Evolutionary conservation across 192 early-diverging fungal genomes (phyloP).

Genomic region (Helicostylum pulchrum): DNA sequence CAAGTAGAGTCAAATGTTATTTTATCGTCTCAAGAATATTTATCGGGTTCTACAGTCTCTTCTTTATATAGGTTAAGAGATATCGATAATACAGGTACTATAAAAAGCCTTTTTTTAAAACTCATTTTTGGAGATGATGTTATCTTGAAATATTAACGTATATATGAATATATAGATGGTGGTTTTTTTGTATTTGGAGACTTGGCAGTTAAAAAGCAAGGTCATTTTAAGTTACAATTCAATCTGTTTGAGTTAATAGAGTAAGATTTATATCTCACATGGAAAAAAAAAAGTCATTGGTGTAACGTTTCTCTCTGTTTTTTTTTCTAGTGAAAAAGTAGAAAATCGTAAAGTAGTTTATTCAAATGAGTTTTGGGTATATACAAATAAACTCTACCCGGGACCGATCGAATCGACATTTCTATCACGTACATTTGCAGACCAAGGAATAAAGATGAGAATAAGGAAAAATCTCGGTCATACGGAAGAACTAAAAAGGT

Average conservation of each 20-base stretch:
- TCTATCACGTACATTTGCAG: conserved; percentile 84
- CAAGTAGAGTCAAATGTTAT: conserved; percentile 4
- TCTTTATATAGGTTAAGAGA: conserved; percentile 86
- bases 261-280: conserved; percentile 33
- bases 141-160: neutral
- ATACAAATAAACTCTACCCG: conserved; percentile 87
- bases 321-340: conserved; percentile 67
- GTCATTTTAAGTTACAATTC: conserved; percentile 76
- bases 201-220: conserved; percentile 86
- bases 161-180: conserved; percentile 51
- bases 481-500: neutral
- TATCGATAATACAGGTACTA: conserved; percentile 60
- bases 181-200: conserved; percentile 97
- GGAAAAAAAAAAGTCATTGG: neutral
- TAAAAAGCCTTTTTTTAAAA: neutral
- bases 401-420: conserved; percentile 90
- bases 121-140: too few species aligned
- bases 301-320: conserved; percentile 42
- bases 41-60: conserved; percentile 56
- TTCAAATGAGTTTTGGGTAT: conserved; percentile 79
- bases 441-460: conserved; percentile 91
- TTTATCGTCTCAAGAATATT: conserved; percentile 24
- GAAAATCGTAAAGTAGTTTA: conserved; percentile 33
- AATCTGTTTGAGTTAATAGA: conserved; percentile 86
- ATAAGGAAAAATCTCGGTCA: conserved; percentile 71